These are phyloP conservation scores for Beauveria bassiana DNA, from an alignment of 2,329 filamentous ascomycete genomes.

Conservation along the genomic window DNA sequence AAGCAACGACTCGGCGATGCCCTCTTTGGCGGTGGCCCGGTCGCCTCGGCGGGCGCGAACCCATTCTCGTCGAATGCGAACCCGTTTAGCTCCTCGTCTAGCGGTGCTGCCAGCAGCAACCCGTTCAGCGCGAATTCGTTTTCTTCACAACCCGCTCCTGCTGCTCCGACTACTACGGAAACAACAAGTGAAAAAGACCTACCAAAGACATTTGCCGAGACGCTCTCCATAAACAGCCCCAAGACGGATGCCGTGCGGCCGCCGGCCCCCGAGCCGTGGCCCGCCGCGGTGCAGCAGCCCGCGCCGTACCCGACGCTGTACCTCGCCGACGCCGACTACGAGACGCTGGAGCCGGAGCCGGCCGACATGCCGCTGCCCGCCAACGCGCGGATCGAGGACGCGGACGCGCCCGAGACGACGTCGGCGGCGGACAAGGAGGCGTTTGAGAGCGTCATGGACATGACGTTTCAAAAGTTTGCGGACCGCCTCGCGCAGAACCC, in stretches of 20 bases:
- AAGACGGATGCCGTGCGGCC: slow-evolving; percentile 18
- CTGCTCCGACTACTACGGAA: slow-evolving; percentile 19
- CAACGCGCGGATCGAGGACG: slow-evolving; percentile 36
- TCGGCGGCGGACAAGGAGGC: slow-evolving; percentile 56
- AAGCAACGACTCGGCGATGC: slow-evolving; percentile 52
- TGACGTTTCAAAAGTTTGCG: slow-evolving; percentile 72
- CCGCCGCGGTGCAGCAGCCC: slow-evolving; percentile 55
- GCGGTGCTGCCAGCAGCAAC: slow-evolving; percentile 15
- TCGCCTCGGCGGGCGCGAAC: slow-evolving; percentile 37
- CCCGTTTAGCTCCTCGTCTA: slow-evolving; percentile 33
- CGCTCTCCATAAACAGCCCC: slow-evolving; percentile 63
- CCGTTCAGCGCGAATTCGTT: slow-evolving; percentile 27
- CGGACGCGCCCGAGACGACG: slow-evolving; percentile 29
- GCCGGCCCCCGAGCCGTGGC: slow-evolving; percentile 65
- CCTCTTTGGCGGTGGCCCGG: slow-evolving; percentile 57
- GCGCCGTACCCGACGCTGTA: slow-evolving; percentile 67
- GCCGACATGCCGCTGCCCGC: slow-evolving; percentile 42
- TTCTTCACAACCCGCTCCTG: slow-evolving; percentile 9
- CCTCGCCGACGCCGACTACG: slow-evolving; percentile 83
- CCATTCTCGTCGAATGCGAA: slow-evolving; percentile 52
- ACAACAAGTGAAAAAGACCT: slow-evolving; percentile 24
- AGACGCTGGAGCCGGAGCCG: slow-evolving; percentile 63
- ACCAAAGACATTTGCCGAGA: slow-evolving; percentile 61
- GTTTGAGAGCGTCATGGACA: slow-evolving; percentile 69
- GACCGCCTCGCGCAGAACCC: slow-evolving; percentile 73